These are phyloP conservation scores for Arthrobotrys pseudoclavata DNA, from an alignment of 2,329 filamentous ascomycete species.

Conservation along the genomic window DNA sequence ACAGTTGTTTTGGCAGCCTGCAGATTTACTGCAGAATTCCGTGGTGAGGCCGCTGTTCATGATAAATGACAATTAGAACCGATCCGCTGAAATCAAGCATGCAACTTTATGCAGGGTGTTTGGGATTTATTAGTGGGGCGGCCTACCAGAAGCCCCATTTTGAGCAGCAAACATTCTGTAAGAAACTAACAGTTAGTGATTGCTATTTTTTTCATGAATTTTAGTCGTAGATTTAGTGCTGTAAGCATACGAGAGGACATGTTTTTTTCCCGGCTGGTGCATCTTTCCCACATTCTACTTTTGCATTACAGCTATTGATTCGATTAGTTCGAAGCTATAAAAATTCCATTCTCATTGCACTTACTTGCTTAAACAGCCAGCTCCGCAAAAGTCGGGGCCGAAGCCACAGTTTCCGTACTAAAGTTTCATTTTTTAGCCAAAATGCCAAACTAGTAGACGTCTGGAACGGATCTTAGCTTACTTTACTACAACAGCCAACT, in stretches of 20 bases:
- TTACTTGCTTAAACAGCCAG: conserved; percentile 1
- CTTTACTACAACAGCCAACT: conserved; percentile 38
- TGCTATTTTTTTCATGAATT: background rate
- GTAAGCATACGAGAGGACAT: conserved; percentile 9
- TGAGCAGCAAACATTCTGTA: conserved; percentile 34
- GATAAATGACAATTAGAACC: background rate
- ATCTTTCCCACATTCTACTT: conserved; percentile 27
- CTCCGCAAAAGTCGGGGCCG: conserved; percentile 25
- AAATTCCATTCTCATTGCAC: background rate
- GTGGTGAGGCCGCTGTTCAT: conserved; percentile 55
- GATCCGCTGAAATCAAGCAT: background rate
- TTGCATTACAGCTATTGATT: conserved; percentile 1
- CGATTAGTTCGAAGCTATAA: background rate
- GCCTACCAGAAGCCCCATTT: conserved; percentile 15
- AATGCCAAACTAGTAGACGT: background rate
- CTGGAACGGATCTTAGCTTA: background rate
- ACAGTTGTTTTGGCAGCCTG: background rate
- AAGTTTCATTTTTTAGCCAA: background rate
- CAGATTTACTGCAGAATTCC: conserved; percentile 50
- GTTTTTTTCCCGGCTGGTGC: background rate
- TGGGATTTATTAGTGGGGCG: background rate
- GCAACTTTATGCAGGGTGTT: background rate
- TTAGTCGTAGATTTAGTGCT: too few relatives aligned
- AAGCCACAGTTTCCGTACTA: conserved; percentile 22
- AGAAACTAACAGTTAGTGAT: background rate